phyloP scores from a whole-genome alignment of 2,329 filamentous ascomycete species.

The Coniella vitis region DNA sequence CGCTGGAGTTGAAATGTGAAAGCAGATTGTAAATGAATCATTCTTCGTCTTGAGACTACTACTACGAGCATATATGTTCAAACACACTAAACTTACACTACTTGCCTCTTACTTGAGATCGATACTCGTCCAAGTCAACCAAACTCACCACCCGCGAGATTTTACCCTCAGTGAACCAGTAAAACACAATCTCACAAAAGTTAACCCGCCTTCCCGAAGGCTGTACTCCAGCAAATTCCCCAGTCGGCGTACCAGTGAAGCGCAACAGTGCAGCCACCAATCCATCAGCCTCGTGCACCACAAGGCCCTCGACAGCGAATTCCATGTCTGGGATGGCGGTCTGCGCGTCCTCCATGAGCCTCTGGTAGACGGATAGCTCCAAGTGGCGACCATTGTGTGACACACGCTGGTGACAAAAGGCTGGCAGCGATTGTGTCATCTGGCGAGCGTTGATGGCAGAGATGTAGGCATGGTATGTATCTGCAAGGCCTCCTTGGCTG shows the following conservation, averaged over 20 bases:
- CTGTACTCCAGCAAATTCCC: constrained; percentile 24
- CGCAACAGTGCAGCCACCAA: constrained; percentile 26
- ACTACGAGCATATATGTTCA: background rate
- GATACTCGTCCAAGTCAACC: constrained; percentile 25
- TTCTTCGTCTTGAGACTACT: background rate
- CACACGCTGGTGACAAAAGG: constrained; percentile 22
- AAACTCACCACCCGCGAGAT: constrained; percentile 28
- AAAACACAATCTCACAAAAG: constrained; percentile 30
- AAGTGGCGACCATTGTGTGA: constrained; percentile 25
- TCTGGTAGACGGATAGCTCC: constrained; percentile 21
- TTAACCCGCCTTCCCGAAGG: constrained; percentile 17
- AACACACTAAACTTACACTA: background rate
- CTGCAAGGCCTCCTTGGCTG: background rate
- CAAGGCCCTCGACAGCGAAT: constrained; percentile 22
- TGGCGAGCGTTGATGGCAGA: constrained; percentile 26
- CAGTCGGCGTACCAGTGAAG: constrained; percentile 25
- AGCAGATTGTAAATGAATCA: too few relatives aligned
- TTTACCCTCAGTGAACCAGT: constrained; percentile 26
- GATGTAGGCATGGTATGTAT: constrained; percentile 26
- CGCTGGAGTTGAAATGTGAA: too few relatives aligned
- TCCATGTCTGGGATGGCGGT: constrained; percentile 23
- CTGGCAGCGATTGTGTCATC: constrained; percentile 20
- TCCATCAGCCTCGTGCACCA: constrained; percentile 27
- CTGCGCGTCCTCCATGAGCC: constrained; percentile 24
- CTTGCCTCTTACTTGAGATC: constrained; percentile 15